These are phyloP conservation scores for Pseudophaeomoniella oleicola DNA, from an alignment of 2,329 filamentous ascomycete species.

Conservation along the genomic window DNA sequence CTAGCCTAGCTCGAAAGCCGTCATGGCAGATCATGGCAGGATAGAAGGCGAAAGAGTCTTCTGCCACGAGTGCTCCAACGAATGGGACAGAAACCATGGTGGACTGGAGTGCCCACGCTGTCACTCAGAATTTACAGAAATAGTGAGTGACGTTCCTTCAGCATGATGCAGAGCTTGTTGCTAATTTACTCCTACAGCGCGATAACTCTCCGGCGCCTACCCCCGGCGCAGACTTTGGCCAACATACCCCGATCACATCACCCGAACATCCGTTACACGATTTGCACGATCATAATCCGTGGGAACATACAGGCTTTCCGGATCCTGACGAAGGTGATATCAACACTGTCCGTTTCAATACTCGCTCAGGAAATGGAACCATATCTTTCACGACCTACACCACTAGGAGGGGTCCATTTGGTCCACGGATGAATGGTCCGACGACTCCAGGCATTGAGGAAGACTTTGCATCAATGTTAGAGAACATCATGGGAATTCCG, in stretches of 20 bases:
- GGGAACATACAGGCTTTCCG: constrained; percentile 23
- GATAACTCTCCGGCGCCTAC: constrained; percentile 1
- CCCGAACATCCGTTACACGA: constrained; percentile 2
- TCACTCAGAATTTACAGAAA: constrained; percentile 64
- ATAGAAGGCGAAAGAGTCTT: constrained; percentile 56
- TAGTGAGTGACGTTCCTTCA: constrained; percentile 42
- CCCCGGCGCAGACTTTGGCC: constrained; percentile 2
- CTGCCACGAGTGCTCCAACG: constrained; percentile 66
- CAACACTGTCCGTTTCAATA: constrained; percentile 10
- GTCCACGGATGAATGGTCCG: not conserved
- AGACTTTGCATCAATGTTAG: constrained; percentile 3
- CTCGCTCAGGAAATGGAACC: constrained; percentile 8
- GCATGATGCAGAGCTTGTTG: not conserved
- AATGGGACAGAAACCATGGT: constrained; percentile 64
- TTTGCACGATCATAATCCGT: constrained; percentile 29
- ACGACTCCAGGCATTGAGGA: not conserved
- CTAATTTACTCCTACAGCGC: constrained; percentile 2
- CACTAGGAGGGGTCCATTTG: not conserved
- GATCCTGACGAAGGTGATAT: constrained; percentile 30
- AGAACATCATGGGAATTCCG: constrained; percentile 1
- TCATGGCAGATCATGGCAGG: constrained; percentile 19
- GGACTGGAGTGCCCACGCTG: constrained; percentile 66
- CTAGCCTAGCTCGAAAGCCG: not conserved
- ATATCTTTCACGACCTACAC: constrained; percentile 7
- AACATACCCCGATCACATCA: constrained; percentile 14